phyloP scores from a whole-genome alignment of 352 stramenopile genomes.

The Globisporangium nunn region DNA sequence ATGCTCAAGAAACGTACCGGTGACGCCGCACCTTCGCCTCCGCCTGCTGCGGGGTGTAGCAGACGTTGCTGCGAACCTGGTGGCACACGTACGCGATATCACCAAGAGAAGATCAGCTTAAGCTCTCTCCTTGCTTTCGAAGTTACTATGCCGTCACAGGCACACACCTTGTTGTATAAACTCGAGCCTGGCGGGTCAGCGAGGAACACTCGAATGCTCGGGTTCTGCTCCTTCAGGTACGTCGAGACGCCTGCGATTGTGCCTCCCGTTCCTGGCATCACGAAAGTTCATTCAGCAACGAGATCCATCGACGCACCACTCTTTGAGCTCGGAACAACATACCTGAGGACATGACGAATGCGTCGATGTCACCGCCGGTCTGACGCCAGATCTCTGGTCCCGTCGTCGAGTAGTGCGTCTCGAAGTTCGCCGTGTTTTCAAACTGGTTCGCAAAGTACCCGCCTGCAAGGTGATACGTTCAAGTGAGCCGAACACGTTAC shows the following conservation, averaged over 20 bases:
- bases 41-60: conserved; percentile 92
- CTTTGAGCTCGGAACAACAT: neutral
- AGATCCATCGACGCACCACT: neutral
- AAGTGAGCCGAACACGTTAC: neutral
- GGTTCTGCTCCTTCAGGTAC: conserved; percentile 90
- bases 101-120: neutral
- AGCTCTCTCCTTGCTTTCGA: neutral
- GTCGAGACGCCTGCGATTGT: conserved; percentile 94
- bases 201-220: conserved; percentile 88
- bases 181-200: conserved; percentile 95
- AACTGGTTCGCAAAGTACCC: conserved; percentile 98
- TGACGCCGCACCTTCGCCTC: conserved; percentile 91
- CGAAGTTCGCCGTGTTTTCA: conserved; percentile 95
- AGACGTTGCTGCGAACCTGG: conserved; percentile 91
- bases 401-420: conserved; percentile 92
- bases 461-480: conserved; percentile 20
- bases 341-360: conserved; percentile 97
- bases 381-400: conserved; percentile 95
- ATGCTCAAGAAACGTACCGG: conserved; percentile 25
- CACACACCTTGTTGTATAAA: conserved; percentile 91
- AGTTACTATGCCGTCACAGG: neutral
- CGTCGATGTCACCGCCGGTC: conserved; percentile 88
- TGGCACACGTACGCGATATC: neutral
- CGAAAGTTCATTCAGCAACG: neutral
- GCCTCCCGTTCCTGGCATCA: conserved; percentile 84